phyloP scores from a whole-genome alignment of 2,329 filamentous ascomycete genomes.

The Cyphellophora europaea region DNA sequence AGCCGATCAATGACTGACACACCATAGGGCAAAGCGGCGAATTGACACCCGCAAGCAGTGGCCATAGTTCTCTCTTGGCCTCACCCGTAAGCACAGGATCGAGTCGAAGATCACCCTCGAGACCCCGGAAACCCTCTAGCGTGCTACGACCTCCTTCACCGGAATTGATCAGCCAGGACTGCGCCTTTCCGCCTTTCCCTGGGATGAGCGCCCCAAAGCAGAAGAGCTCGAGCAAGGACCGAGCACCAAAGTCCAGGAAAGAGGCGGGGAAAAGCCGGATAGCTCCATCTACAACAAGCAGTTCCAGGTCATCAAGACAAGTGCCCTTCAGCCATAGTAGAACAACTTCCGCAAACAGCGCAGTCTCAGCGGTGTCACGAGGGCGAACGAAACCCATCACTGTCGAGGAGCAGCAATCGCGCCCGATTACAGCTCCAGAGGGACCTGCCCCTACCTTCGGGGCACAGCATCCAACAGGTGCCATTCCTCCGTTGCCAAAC shows the following conservation, averaged over 20 bases:
- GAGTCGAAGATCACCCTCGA: conserved; percentile 32
- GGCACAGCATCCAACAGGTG: neutral
- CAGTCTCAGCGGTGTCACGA: no score
- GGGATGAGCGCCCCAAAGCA: neutral
- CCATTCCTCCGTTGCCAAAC: neutral
- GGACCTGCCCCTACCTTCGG: neutral
- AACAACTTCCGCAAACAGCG: no score
- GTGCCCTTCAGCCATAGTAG: conserved; percentile 1
- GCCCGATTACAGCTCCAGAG: neutral
- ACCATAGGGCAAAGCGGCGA: conserved; percentile 27
- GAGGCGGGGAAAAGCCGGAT: neutral
- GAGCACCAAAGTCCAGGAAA: neutral
- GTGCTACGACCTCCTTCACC: conserved; percentile 32
- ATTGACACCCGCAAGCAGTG: conserved; percentile 55
- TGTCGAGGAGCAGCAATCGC: no score
- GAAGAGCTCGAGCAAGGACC: conserved; percentile 1
- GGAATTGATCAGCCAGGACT: conserved; percentile 40
- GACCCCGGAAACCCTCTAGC: conserved; percentile 12
- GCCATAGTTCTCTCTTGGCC: conserved; percentile 48
- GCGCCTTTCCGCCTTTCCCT: conserved; percentile 47
- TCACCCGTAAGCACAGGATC: conserved; percentile 54
- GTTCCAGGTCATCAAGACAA: neutral
- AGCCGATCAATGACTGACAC: neutral
- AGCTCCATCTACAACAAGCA: neutral
- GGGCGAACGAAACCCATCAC: no score